Base-by-base conservation (phyloP, 2,329 filamentous ascomycete genomes). In the Talaromyces marneffei region DNA sequence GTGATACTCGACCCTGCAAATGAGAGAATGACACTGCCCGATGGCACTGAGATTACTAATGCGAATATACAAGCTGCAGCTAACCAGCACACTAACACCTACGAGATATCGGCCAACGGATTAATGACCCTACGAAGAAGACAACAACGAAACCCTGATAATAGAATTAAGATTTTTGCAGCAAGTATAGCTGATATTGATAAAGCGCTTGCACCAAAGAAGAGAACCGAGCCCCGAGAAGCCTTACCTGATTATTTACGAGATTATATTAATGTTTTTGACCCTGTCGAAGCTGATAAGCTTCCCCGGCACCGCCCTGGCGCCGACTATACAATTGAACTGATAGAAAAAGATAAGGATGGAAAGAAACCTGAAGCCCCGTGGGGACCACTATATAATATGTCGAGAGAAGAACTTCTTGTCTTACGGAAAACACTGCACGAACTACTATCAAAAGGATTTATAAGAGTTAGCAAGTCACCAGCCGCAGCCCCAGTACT, bases 281-380 rank as follows among this genome's bases (percentile, higher is more conserved):
- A 61, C 25, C 54, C 23, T 18, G 52, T 61, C n/a, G 39, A 55
- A 48, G 64, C 62, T 10, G 53, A 66, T 16, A 61, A 48, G n/a
- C 53, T 67, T 9, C 61, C 53, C 2, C 39, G 33, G 29, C 52
- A 65, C 56, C 60, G 57, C 23, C 59, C 57, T 29, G 62, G 61
- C 9, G 18, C 62, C n/a, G 64, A 69, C 40, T 59, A 68, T 40
- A 27, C 62, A n/a, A 70, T 70, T 12, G 50, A 61, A 18, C 46
- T 70, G 2, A 50, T 40, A 18, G 29, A 31, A 6, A 9, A 40
- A 23, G 55, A 59, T 14, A 35, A 55, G 20, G 40, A 35, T 58
- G 42, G 57, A 2, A 65, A 64, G 10, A 54, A 62, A 44, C 57
- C 5, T 58, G 29, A 50, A 60, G 57, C 60, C 1, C 54, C 63